Conservation (phyloP, 345 rosid genomes). For the Clausena lansium region DNA sequence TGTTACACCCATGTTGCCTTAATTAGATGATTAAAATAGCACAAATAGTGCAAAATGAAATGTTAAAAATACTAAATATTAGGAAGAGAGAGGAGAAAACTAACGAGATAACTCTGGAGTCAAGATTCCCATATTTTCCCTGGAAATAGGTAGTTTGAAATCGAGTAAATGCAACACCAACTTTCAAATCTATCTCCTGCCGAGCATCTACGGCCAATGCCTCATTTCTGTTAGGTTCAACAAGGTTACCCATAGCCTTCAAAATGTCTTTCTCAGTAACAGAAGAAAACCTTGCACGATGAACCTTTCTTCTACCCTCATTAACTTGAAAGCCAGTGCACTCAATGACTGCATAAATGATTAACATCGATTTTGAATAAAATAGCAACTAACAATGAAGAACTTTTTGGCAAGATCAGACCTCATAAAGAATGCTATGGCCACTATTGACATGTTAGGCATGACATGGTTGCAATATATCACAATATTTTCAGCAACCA, state of each 20-base stretch:
- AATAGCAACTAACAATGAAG: neutral
- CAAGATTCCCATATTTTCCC: constrained; percentile 93
- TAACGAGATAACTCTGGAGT: constrained; percentile 93
- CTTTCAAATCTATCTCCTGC: constrained; percentile 98
- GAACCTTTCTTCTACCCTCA: constrained; percentile 57
- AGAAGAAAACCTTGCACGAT: constrained; percentile 92
- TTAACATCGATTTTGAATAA: neutral
- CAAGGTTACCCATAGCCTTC: constrained; percentile 87
- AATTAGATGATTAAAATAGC: neutral
- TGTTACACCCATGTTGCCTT: neutral
- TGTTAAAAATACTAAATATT: neutral
- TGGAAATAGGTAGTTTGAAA: constrained; percentile 92
- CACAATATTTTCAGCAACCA: neutral
- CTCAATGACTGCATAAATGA: constrained; percentile 63
- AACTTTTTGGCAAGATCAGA: neutral
- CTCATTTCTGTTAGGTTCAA: constrained; percentile 78
- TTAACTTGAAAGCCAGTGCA: constrained; percentile 62
- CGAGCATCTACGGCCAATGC: constrained; percentile 98
- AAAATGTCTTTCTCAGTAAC: constrained; percentile 90
- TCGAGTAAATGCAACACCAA: constrained; percentile 95
- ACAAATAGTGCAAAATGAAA: neutral
- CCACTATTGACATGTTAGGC: neutral
- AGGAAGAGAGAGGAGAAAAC: constrained; percentile 38
- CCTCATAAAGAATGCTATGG: neutral
- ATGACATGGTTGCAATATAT: neutral